Percentiles rank a stretch among this genome's conserved stretches.
Conservation (phyloP, 108 stramenopile species). For the Parmales sp. region DNA sequence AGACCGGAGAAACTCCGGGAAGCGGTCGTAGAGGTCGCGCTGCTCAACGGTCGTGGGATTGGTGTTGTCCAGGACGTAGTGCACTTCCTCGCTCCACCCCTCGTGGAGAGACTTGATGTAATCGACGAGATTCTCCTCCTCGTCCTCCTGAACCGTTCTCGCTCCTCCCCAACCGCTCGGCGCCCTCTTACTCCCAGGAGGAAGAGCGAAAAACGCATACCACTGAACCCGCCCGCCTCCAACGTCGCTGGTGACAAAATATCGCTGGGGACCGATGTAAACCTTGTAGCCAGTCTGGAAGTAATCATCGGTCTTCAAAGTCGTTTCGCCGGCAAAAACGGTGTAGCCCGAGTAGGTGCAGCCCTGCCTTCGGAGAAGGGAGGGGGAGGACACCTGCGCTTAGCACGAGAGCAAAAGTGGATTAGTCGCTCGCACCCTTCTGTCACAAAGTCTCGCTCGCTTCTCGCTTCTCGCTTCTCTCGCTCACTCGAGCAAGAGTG, state of each 20-base stretch:
- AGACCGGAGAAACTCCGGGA: conserved; percentile 73
- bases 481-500: too few species aligned
- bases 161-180: conserved; percentile 62
- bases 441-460: too few species aligned
- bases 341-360: conserved; percentile 93
- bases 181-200: conserved; percentile 83
- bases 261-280: conserved; percentile 89
- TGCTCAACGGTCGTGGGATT: conserved; percentile 84
- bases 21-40: conserved; percentile 87
- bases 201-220: conserved; percentile 96
- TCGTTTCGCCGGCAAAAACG: conserved; percentile 89
- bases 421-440: too few species aligned
- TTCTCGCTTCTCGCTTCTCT: too few species aligned
- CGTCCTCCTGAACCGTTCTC: conserved; percentile 50
- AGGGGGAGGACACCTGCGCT: too few species aligned
- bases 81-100: conserved; percentile 86
- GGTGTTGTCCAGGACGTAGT: conserved; percentile 81
- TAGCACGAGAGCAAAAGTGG: too few species aligned
- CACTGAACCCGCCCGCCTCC: conserved; percentile 92
- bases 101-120: conserved; percentile 81
- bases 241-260: conserved; percentile 94
- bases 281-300: conserved; percentile 89
- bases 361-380: conserved; percentile 48
- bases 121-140: conserved; percentile 72
- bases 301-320: conserved; percentile 75